These are phyloP conservation scores for Glebionis coronaria DNA, from an alignment of 129 eudicot genomes.

Conservation along the genomic window DNA sequence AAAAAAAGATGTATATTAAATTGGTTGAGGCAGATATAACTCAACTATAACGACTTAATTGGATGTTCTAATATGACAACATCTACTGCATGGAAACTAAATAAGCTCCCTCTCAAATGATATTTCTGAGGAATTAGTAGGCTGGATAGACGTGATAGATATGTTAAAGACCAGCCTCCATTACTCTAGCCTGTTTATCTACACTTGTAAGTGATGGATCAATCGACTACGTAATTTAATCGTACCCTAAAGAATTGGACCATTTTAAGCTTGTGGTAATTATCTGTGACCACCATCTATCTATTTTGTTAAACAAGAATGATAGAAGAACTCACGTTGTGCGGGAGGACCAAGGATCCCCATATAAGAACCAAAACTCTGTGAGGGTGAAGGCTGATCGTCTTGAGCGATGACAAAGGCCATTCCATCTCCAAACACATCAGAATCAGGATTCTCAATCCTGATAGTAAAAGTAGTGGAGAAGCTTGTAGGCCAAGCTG, in stretches of 20 bases:
- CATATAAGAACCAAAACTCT: constrained; percentile 56
- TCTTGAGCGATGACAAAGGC: constrained; percentile 60
- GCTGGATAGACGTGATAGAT: too few relatives aligned
- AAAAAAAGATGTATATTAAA: not conserved
- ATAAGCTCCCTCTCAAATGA: too few relatives aligned
- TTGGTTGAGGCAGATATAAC: too few relatives aligned
- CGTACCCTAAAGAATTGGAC: too few relatives aligned
- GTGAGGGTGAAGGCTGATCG: constrained; percentile 47
- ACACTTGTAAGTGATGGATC: too few relatives aligned
- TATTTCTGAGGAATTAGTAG: too few relatives aligned
- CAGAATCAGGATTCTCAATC: constrained; percentile 30
- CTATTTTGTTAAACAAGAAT: not conserved
- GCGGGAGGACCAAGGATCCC: constrained; percentile 56
- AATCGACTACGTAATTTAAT: too few relatives aligned
- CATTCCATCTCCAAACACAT: constrained; percentile 61
- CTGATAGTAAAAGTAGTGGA: constrained; percentile 50
- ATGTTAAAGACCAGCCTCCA: too few relatives aligned
- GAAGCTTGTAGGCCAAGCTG: constrained; percentile 61
- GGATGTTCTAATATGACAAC: not conserved
- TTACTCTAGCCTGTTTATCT: too few relatives aligned
- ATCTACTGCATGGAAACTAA: not conserved
- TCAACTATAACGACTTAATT: too few relatives aligned
- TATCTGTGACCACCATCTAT: not conserved
- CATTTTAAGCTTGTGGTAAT: too few relatives aligned
- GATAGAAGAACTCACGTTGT: constrained; percentile 32